phyloP scores from a whole-genome alignment of 1,139 yeast species.

The Pichia sp. region DNA sequence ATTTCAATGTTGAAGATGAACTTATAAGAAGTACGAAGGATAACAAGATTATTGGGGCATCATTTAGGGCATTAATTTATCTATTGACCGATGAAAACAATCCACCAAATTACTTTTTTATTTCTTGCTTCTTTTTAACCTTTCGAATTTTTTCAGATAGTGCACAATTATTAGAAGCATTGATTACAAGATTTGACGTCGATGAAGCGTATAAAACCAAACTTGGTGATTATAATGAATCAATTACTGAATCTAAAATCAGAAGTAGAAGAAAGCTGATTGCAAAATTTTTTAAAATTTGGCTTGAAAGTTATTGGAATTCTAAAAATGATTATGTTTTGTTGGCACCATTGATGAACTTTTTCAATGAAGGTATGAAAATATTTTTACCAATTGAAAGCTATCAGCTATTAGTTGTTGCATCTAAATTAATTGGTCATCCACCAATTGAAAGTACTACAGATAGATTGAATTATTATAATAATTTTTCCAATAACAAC shows the following conservation, averaged over 20 bases:
- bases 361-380: conserved; percentile 68
- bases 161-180: conserved; percentile 59
- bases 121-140: conserved; percentile 73
- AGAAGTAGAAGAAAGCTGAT: conserved; percentile 63
- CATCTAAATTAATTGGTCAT: conserved; percentile 43
- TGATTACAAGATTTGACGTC: conserved; percentile 61
- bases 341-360: conserved; percentile 64
- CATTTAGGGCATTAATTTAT: conserved; percentile 67
- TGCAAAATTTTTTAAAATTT: conserved; percentile 61
- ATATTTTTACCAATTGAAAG: conserved; percentile 56
- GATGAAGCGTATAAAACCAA: conserved; percentile 33
- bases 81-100: conserved; percentile 66
- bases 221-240: conserved; percentile 29
- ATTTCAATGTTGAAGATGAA: conserved; percentile 36
- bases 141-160: conserved; percentile 73
- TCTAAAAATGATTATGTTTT: conserved; percentile 49
- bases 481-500: conserved; percentile 28
- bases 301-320: conserved; percentile 90
- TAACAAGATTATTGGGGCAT: conserved; percentile 56
- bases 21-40: conserved; percentile 36
- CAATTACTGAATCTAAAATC: conserved; percentile 43
- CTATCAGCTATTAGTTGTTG: conserved; percentile 52
- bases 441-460: conserved; percentile 29
- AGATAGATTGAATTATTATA: conserved; percentile 25
- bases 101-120: conserved; percentile 64